Percentiles rank a stretch among this genome's conserved stretches.
phyloP scores from a whole-genome alignment of 2,329 filamentous ascomycete species.

The Colletotrichum spinosum region DNA sequence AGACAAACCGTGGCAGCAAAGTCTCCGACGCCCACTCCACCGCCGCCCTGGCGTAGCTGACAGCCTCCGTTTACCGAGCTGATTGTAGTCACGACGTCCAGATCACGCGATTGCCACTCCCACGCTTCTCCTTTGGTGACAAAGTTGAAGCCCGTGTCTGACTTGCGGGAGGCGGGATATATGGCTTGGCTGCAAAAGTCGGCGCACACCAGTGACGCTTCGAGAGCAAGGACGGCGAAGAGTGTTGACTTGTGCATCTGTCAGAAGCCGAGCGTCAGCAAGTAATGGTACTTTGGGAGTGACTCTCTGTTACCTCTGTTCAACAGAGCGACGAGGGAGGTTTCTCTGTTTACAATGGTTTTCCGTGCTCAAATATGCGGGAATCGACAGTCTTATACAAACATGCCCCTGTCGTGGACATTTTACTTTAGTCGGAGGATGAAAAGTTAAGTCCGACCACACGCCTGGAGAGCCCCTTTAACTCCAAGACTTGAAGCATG shows the following conservation, averaged over 20 bases:
- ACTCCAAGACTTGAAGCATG: too few relatives aligned
- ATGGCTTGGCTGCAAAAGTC: conserved; percentile 15
- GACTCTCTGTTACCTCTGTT: too few relatives aligned
- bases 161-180: neutral
- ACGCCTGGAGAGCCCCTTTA: too few relatives aligned
- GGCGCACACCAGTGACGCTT: conserved; percentile 1
- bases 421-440: too few relatives aligned
- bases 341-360: too few relatives aligned
- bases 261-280: neutral
- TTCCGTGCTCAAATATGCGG: too few relatives aligned
- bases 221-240: conserved; percentile 2
- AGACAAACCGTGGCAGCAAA: conserved; percentile 21
- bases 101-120: conserved; percentile 17
- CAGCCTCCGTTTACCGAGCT: neutral
- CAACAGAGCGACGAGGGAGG: too few relatives aligned
- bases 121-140: neutral
- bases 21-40: neutral
- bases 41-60: conserved; percentile 22
- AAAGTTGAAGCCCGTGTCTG: conserved; percentile 12
- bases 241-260: conserved; percentile 19
- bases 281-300: too few relatives aligned
- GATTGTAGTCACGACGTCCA: conserved; percentile 12
- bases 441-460: too few relatives aligned
- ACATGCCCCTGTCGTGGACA: too few relatives aligned
- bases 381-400: too few relatives aligned